phyloP scores from a whole-genome alignment of 2,329 filamentous ascomycete species.

The Alternaria arborescens region DNA sequence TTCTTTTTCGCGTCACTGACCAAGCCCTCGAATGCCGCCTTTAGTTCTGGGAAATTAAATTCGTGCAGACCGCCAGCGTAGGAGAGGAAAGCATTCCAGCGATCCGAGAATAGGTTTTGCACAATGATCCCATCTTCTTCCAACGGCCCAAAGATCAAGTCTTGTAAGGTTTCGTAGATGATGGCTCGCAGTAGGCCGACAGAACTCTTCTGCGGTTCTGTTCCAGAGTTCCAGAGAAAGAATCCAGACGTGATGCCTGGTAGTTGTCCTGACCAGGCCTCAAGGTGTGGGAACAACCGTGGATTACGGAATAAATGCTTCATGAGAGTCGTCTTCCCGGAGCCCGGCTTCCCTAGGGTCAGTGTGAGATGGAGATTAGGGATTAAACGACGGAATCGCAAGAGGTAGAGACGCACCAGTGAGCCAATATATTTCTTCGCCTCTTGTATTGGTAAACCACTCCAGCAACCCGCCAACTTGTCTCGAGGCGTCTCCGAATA shows the following conservation, averaged over 20 bases:
- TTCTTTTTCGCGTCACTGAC: constrained; percentile 40
- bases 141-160: constrained; percentile 44
- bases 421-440: constrained; percentile 43
- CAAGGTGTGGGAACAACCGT: constrained; percentile 33
- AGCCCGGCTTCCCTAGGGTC: constrained; percentile 51
- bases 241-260: constrained; percentile 51
- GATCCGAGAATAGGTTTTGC: constrained; percentile 36
- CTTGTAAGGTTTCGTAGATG: constrained; percentile 42
- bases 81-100: constrained; percentile 41
- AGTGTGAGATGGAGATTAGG: background rate
- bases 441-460: constrained; percentile 38
- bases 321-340: constrained; percentile 60
- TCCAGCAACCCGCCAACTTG: constrained; percentile 31
- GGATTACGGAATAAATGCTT: constrained; percentile 46
- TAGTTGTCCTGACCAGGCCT: constrained; percentile 40
- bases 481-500: constrained; percentile 29
- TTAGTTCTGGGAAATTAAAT: constrained; percentile 33
- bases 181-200: constrained; percentile 37
- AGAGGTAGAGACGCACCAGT: constrained; percentile 27
- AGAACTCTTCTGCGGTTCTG: constrained; percentile 38
- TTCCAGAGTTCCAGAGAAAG: constrained; percentile 57
- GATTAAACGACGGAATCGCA: background rate
- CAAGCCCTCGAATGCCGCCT: constrained; percentile 36
- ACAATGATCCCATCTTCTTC: constrained; percentile 36
- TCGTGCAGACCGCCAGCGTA: constrained; percentile 39